These are phyloP conservation scores for Yamadazyma aaseri DNA, from an alignment of 1,139 yeast species.

Conservation along the genomic window DNA sequence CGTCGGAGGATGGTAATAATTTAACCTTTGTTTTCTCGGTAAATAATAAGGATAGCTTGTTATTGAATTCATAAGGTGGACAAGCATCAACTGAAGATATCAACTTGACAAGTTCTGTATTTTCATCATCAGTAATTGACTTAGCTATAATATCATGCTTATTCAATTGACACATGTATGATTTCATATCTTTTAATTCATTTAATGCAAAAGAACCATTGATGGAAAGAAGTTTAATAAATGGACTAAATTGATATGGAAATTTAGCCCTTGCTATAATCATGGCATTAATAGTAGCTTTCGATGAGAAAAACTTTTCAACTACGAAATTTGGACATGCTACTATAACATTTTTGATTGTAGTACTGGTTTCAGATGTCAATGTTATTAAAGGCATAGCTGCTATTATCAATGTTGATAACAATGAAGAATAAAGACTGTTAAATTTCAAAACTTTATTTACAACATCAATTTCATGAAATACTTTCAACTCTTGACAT, in stretches of 20 bases:
- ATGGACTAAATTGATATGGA: constrained; percentile 67
- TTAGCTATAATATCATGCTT: constrained; percentile 35
- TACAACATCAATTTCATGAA: constrained; percentile 40
- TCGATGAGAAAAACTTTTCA: constrained; percentile 56
- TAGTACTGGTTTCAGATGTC: constrained; percentile 51
- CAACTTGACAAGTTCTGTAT: constrained; percentile 50
- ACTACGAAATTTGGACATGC: constrained; percentile 57
- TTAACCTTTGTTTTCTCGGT: constrained; percentile 68
- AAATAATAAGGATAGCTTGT: constrained; percentile 45
- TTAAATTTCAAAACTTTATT: constrained; percentile 50
- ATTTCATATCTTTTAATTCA: constrained; percentile 56
- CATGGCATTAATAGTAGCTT: constrained; percentile 54
- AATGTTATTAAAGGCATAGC: constrained; percentile 64
- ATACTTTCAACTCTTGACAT: constrained; percentile 48
- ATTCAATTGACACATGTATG: constrained; percentile 53
- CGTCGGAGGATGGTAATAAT: constrained; percentile 49
- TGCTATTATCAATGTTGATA: constrained; percentile 58
- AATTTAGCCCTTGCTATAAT: constrained; percentile 67
- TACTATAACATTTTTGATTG: constrained; percentile 50
- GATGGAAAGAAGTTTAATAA: constrained; percentile 58
- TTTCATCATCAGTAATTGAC: constrained; percentile 50
- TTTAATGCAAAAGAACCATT: constrained; percentile 67
- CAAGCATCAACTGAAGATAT: constrained; percentile 40
- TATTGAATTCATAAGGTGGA: constrained; percentile 51
- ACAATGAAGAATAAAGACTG: constrained; percentile 52